phyloP scores from a whole-genome alignment of 2,329 filamentous ascomycete species.

The Tricladium varicosporioides region DNA sequence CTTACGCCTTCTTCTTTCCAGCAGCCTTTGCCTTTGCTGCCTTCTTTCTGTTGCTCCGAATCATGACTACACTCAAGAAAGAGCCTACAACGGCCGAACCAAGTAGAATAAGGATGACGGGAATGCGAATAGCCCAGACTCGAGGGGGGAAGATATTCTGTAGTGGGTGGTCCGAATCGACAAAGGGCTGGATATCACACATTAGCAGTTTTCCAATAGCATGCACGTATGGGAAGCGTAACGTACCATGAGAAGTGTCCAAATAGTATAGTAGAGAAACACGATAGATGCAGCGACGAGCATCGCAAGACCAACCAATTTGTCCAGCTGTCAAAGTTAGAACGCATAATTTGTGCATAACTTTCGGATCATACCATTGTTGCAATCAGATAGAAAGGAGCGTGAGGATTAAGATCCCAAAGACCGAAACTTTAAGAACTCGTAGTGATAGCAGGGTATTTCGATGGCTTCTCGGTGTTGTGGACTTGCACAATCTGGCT shows the following conservation, averaged over 20 bases:
- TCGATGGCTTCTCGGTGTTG: conserved; percentile 1
- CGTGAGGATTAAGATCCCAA: conserved; percentile 23
- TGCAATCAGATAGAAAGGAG: conserved; percentile 29
- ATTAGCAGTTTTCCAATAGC: conserved; percentile 16
- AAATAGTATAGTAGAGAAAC: conserved; percentile 93
- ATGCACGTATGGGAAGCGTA: conserved; percentile 1
- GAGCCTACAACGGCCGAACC: conserved; percentile 92
- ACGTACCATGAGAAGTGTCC: conserved; percentile 93
- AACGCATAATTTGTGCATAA: background rate
- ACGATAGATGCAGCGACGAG: conserved; percentile 70
- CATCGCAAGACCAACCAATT: conserved; percentile 75
- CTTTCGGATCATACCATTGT: conserved; percentile 31
- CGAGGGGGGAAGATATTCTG: conserved; percentile 95
- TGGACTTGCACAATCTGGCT: conserved; percentile 1
- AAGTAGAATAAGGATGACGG: conserved; percentile 91
- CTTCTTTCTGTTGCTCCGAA: conserved; percentile 97
- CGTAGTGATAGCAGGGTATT: background rate
- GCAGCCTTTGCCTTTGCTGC: conserved; percentile 87
- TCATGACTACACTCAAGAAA: conserved; percentile 97
- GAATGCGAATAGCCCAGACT: conserved; percentile 98
- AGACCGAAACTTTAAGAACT: conserved; percentile 11
- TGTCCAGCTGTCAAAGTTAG: conserved; percentile 70
- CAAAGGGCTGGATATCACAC: conserved; percentile 71
- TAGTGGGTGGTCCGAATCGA: conserved; percentile 89
- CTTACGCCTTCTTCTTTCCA: conserved; percentile 80